phyloP scores from a whole-genome alignment of 1,284 basidiomycete species.

The Malassezia brasiliensis region DNA sequence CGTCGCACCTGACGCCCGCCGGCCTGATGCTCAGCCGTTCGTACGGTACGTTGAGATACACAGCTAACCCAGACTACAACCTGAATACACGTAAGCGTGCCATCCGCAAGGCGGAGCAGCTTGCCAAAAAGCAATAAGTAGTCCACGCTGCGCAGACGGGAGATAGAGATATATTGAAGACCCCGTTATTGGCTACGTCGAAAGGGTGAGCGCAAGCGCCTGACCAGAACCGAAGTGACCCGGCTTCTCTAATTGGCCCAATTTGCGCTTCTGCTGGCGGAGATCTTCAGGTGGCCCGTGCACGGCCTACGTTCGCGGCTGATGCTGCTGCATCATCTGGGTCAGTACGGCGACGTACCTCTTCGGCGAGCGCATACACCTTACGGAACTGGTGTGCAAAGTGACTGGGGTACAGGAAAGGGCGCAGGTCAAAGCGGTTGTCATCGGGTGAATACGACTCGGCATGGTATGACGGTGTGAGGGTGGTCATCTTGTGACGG shows the following conservation, averaged over 20 bases:
- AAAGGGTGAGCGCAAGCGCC: too few relatives aligned
- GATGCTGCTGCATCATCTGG: too few relatives aligned
- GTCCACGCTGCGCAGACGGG: too few relatives aligned
- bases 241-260: too few relatives aligned
- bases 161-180: too few relatives aligned
- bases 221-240: too few relatives aligned
- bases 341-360: conserved; percentile 3
- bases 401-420: conserved; percentile 85
- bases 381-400: conserved; percentile 94
- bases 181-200: too few relatives aligned
- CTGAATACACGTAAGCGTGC: conserved; percentile 10
- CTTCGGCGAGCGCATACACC: conserved; percentile 66
- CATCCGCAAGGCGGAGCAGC: conserved; percentile 14
- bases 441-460: conserved; percentile 94
- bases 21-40: conserved; percentile 26
- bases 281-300: too few relatives aligned
- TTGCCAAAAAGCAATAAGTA: neutral
- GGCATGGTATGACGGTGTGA: conserved; percentile 93
- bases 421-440: conserved; percentile 92
- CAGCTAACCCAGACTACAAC: conserved; percentile 1
- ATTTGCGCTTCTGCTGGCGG: too few relatives aligned
- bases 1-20: conserved; percentile 55
- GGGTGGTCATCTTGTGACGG: conserved; percentile 96
- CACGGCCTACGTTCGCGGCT: too few relatives aligned
- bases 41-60: conserved; percentile 19